These are phyloP conservation scores for Ophiostoma triangulosporum DNA, from an alignment of 2,329 filamentous ascomycete species.

Conservation along the genomic window DNA sequence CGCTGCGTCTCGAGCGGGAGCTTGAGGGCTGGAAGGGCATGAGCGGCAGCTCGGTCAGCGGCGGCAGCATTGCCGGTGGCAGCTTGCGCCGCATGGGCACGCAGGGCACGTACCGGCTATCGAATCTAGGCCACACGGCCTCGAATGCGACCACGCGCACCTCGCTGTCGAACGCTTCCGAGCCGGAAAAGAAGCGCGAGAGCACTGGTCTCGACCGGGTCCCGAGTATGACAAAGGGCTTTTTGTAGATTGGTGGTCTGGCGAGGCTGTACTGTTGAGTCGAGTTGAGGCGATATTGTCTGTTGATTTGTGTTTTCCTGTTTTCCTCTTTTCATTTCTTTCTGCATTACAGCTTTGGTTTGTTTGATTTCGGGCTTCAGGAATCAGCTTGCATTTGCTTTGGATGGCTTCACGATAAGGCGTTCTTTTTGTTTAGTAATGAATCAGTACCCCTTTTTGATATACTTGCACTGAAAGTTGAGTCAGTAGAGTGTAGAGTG, in stretches of 20 bases:
- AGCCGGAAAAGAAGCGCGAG: conserved; percentile 39
- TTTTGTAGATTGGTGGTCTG: conserved; percentile 35
- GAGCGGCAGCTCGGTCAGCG: conserved; percentile 19
- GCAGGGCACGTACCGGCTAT: conserved; percentile 21
- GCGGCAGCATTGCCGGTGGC: conserved; percentile 31
- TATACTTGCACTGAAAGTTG: not conserved
- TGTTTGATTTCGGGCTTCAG: not conserved
- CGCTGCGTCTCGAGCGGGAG: conserved; percentile 71
- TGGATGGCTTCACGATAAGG: not conserved
- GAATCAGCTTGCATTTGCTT: conserved; percentile 1
- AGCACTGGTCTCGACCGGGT: conserved; percentile 47
- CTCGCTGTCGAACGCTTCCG: conserved; percentile 14
- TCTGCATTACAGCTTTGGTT: not conserved
- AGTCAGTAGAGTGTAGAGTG: not conserved
- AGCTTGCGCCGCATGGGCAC: conserved; percentile 33
- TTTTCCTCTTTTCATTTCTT: not conserved
- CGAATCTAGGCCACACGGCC: conserved; percentile 11
- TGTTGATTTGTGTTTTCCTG: not conserved
- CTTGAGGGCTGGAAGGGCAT: conserved; percentile 69
- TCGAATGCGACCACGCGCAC: conserved; percentile 14
- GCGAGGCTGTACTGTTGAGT: not conserved
- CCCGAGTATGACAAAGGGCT: conserved; percentile 65
- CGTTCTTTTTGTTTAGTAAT: conserved; percentile 4
- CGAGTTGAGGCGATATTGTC: not conserved
- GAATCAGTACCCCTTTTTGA: not conserved